Evolutionary conservation across 2,329 filamentous ascomycete genomes (phyloP), one percentile per base, ranked within the genome.

Genomic region (Penicillium sp.): DNA sequence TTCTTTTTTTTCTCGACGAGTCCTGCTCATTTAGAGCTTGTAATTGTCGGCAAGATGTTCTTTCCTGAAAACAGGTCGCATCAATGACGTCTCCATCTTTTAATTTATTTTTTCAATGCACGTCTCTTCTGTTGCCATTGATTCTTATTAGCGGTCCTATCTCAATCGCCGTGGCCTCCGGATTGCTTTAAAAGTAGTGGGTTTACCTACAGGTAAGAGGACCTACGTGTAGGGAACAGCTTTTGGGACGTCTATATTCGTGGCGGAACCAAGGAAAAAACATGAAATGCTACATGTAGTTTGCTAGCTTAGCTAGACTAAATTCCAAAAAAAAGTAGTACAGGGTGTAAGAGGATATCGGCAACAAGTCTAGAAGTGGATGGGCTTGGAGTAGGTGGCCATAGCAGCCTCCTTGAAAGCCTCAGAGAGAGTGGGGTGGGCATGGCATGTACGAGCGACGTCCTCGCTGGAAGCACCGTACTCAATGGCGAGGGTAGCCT

Each of bases 401-500:
- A 99, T 97, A 65, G 94, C 94, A 68, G 94, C 94, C 84, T 99
- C 94, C 83, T 99, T 99, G 84, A 99, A 97, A 42, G 94, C 94
- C 81, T 99, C 94, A 23, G 93, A 86, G 55, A 99, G 82, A 47
- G 92, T 96, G 51, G 94, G 94, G 79, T 99, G 94, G 51, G 94
- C 94, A 77, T 99, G 94, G 77, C 90, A 94, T 60, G 94, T 97
- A 70, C 94, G 85, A 57, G 88, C 91, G 70, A 96, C 90, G 75
- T 96, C 94, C 79, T 99, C 94, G 67, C 86, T 92, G 61, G 89
- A 94, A 28, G 94, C 94, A 61, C 94, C 94, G 70, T 99, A 99
- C 80, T 99, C 94, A 46, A 99, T 81, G 52, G 94, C 94, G 68
- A 99, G 81, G 12, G 92, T 94, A 61, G 88, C 94, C 80, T 99